A percentile compares a stretch with the other conserved stretches of the same genome.
These are phyloP conservation scores for Heliamphora pulchella DNA, from an alignment of 179 eudicot species.

Conservation along the genomic window DNA sequence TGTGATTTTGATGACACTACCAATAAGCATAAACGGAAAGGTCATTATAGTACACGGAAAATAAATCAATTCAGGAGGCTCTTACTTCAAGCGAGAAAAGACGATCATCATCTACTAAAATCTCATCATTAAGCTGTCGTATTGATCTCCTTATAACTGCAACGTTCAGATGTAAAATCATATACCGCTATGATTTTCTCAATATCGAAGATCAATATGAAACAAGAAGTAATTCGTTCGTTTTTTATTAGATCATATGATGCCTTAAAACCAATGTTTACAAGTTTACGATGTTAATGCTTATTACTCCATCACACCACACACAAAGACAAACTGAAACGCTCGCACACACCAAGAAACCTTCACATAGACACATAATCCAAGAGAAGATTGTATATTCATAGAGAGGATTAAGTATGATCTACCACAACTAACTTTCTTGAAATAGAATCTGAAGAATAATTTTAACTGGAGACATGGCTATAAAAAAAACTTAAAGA, in stretches of 20 bases:
- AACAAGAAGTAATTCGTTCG: background rate
- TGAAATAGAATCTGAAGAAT: too few relatives aligned
- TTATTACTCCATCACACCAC: background rate
- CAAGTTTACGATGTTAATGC: background rate
- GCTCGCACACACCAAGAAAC: too few relatives aligned
- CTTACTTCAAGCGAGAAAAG: slow-evolving; percentile 82
- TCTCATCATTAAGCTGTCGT: slow-evolving; percentile 45
- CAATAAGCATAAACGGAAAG: background rate
- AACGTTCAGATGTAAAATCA: slow-evolving; percentile 1
- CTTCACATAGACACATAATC: too few relatives aligned
- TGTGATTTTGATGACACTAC: slow-evolving; percentile 7
- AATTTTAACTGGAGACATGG: too few relatives aligned
- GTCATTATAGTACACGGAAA: background rate
- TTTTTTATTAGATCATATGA: background rate
- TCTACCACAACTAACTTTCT: too few relatives aligned
- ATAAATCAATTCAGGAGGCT: background rate
- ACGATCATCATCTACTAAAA: slow-evolving; percentile 64
- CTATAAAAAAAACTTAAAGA: too few relatives aligned
- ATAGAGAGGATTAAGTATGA: too few relatives aligned
- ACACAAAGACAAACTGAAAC: too few relatives aligned
- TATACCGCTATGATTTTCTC: background rate
- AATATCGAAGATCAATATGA: background rate
- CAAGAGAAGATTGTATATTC: too few relatives aligned
- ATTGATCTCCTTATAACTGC: slow-evolving; percentile 63
- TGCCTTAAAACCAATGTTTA: background rate